Percentiles rank a stretch among this genome's conserved stretches.
phyloP scores from a whole-genome alignment of 495 filamentous ascomycete genomes.

The Annulohypoxylon moriforme region DNA sequence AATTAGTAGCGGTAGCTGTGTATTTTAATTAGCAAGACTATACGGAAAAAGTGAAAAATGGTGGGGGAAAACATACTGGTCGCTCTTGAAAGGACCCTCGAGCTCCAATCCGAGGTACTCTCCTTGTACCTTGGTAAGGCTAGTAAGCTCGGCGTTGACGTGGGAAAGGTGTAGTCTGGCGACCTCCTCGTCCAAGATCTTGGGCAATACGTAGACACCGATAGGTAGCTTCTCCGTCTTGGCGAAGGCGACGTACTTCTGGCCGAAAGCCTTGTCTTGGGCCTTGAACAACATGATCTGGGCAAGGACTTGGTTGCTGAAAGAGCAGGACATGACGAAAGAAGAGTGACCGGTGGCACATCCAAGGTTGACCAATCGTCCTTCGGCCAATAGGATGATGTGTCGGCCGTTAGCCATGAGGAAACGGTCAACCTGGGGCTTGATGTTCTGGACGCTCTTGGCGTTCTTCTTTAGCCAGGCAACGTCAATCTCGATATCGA shows the following conservation, averaged over 20 bases:
- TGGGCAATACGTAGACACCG: conserved; percentile 96
- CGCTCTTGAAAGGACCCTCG: conserved; percentile 94
- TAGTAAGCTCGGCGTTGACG: conserved; percentile 93
- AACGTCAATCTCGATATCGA: conserved; percentile 99
- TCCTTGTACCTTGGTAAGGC: conserved; percentile 84
- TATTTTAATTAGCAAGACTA: conserved; percentile 47
- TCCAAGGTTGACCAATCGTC: conserved; percentile 98
- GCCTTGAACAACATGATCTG: conserved; percentile 99
- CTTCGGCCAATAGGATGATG: conserved; percentile 98
- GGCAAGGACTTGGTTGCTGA: conserved; percentile 99
- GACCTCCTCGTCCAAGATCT: conserved; percentile 98
- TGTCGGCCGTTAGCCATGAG: conserved; percentile 92
- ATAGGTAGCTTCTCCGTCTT: conserved; percentile 86
- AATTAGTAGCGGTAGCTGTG: conserved; percentile 70
- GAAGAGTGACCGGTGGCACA: conserved; percentile 99
- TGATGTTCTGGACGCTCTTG: conserved; percentile 95
- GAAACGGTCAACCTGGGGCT: conserved; percentile 99
- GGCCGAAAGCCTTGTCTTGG: conserved; percentile 83
- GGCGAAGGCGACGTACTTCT: conserved; percentile 96
- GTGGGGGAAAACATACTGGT: conserved; percentile 64
- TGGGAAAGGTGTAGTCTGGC: conserved; percentile 91
- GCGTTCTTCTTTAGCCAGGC: conserved; percentile 98
- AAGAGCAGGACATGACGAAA: conserved; percentile 99
- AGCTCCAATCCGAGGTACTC: conserved; percentile 89
- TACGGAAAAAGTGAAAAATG: not conserved